Base-by-base conservation (phyloP, 768 basidiomycete genomes). In the Boletus patriciae region DNA sequence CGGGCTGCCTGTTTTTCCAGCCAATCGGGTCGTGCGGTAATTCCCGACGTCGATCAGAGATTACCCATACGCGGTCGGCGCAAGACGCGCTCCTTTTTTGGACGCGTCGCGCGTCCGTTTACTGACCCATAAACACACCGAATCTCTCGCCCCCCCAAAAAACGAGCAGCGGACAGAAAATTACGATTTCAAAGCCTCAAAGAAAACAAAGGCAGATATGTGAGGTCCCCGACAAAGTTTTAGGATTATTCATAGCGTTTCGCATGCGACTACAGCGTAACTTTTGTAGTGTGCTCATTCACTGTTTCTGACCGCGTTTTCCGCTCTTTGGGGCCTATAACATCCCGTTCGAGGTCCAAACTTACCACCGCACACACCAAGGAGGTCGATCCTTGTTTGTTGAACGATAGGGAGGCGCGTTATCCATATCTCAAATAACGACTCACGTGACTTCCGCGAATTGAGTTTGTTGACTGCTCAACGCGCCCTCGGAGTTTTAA, bases 401-500 rank as follows among this genome's bases (percentile, higher is more conserved):
- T 46, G 59, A 61, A 54, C 49, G 49, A 54, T 58, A 48, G n/a
- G 4, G 53, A 54, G 50, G 36, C 55, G 60, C 52, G 40, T 40
- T 53, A 58, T 62, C 61, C 62, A 46, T 70, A 72, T 73, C 68
- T 67, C 68, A 67, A 61, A 72, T 72, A 67, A 25, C 42, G 41
- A 40, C 71, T 72, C 71, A 72, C 71, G 71, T 72, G 71, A 72
- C 71, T 72, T 60, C 62, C 60, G 71, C 61, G 71, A 72, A 72
- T 72, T 72, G 71, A 73, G 71, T 72, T 72, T 72, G 71, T 72
- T 72, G 71, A 72, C 72, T 71, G 69, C 72, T 69, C 60, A 66
- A 73, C 71, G 70, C 71, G 70, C 69, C 64, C 71, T 72, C 73
- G 73, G 73, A 74, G 73, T 75, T 74, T 75, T 52, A 74, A 74